phyloP scores from a whole-genome alignment of 352 stramenopile species.

The Bremia lactucae region DNA sequence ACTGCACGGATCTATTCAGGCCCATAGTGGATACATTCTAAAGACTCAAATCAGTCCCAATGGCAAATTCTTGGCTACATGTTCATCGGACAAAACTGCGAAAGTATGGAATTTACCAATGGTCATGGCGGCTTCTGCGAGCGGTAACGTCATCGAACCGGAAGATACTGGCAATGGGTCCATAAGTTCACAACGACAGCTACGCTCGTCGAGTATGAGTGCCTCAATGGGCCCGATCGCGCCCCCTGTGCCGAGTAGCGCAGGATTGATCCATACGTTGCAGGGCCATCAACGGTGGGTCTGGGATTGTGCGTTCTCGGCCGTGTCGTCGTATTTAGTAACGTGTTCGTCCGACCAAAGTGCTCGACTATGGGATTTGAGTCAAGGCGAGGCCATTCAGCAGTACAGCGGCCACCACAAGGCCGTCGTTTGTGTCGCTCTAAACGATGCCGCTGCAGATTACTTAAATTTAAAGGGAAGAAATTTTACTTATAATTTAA shows the following conservation, averaged over 20 bases:
- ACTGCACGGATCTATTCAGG: conserved; percentile 57
- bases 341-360: conserved; percentile 93
- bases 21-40: conserved; percentile 88
- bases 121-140: conserved; percentile 17
- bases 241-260: conserved; percentile 21
- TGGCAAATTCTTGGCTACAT: conserved; percentile 84
- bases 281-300: conserved; percentile 93
- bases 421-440: conserved; percentile 78
- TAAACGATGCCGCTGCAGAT: conserved; percentile 77
- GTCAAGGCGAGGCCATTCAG: conserved; percentile 73
- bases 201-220: conserved; percentile 24
- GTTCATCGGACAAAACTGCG: conserved; percentile 87
- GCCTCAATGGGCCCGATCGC: conserved; percentile 13
- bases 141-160: conserved; percentile 8
- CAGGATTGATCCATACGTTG: conserved; percentile 62
- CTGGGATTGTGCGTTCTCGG: conserved; percentile 96
- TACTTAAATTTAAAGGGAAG: conserved; percentile 8
- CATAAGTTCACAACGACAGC: conserved; percentile 20
- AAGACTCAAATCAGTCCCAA: conserved; percentile 87
- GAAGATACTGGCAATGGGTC: conserved; percentile 24
- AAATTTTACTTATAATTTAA: not conserved
- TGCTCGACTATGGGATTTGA: conserved; percentile 95
- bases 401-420: conserved; percentile 88
- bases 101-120: conserved; percentile 79
- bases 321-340: conserved; percentile 96